These are phyloP conservation scores for Chlamydomonas incerta DNA, from an alignment of 139 green algal genomes.

Conservation along the genomic window DNA sequence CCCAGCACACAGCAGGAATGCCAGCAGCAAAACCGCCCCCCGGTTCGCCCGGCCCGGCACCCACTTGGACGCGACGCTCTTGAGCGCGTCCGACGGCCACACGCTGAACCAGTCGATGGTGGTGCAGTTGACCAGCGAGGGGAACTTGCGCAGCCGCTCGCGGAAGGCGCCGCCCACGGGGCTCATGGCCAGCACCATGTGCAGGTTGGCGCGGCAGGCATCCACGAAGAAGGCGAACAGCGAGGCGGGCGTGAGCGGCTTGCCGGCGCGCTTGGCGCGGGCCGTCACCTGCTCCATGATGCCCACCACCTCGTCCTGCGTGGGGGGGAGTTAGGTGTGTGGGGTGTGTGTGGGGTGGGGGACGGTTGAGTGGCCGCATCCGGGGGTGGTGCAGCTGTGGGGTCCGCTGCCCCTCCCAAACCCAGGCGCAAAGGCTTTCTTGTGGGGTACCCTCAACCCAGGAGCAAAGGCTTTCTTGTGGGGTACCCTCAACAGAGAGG, in stretches of 20 bases:
- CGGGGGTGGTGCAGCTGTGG: too few relatives aligned
- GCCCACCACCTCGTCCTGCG: slow-evolving; percentile 50
- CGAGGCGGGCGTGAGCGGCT: slow-evolving; percentile 52
- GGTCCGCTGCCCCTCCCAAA: too few relatives aligned
- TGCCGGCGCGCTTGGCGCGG: slow-evolving; percentile 61
- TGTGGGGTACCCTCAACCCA: too few relatives aligned
- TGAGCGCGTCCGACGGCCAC: slow-evolving; percentile 77
- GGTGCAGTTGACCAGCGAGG: slow-evolving; percentile 84
- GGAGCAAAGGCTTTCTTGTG: too few relatives aligned
- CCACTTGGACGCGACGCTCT: slow-evolving; percentile 73
- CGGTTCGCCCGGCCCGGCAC: too few relatives aligned
- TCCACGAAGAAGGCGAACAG: slow-evolving; percentile 73
- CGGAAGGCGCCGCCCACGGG: slow-evolving; percentile 79
- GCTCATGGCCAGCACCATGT: slow-evolving; percentile 78
- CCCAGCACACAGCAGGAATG: too few relatives aligned
- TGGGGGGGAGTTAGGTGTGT: background rate
- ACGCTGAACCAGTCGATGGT: slow-evolving; percentile 80
- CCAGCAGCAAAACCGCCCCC: too few relatives aligned
- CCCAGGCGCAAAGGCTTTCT: too few relatives aligned
- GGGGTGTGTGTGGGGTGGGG: background rate
- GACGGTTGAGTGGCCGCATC: too few relatives aligned
- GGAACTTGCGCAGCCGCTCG: slow-evolving; percentile 81
- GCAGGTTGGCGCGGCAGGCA: slow-evolving; percentile 70
- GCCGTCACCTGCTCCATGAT: slow-evolving; percentile 61
- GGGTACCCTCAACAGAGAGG: too few relatives aligned